Evolutionary conservation across 331 rosid species (phyloP), one percentile per base, ranked within the genome.

Genomic region (Ulmus americana): DNA sequence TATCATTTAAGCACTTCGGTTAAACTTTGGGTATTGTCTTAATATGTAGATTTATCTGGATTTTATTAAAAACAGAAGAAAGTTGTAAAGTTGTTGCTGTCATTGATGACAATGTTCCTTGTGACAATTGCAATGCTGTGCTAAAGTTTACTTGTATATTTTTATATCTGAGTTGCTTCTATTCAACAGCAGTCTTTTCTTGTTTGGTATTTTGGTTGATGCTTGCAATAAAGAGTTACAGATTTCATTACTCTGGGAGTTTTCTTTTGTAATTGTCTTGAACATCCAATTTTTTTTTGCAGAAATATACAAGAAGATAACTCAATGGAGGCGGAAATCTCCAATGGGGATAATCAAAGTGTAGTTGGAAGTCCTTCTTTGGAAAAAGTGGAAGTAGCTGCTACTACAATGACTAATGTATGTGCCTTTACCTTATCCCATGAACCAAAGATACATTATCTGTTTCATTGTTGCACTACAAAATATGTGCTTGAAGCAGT

Each of bases 261-360:
- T 67, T 58, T 73, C 49, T 61, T 62, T 61, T 64, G 63, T 65
- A 52, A 52, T 73, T 35, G 45, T 10, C 58, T 54, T 12, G 44
- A 66, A 49, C 45, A 41, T 67, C 50, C 74, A 55, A 74, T 41
- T 75, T 69, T 12, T 22, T 75, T 64, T 56, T 69, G 77, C 96
- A 94, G 99, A 84, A 81, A 81, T 69, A 64, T 80, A 72, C 85
- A 88, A 80, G 91, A 82, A 72, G 95, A 85, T 74, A 84, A 56
- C 64, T 69, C 90, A 46, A 61, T 71, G 40, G 87, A 68, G 69
- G 81, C 84, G 60, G 91, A 86, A 76, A 84, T 75, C 77, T 76
- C 95, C 67, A 81, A 70, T 67, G 83, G 77, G 22, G 85, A 76
- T 70, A 65, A 76, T 72, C 89, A 73, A 72, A 68, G 72, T 68